phyloP scores from a whole-genome alignment of 768 basidiomycete species.

The Hygrophorus russula region DNA sequence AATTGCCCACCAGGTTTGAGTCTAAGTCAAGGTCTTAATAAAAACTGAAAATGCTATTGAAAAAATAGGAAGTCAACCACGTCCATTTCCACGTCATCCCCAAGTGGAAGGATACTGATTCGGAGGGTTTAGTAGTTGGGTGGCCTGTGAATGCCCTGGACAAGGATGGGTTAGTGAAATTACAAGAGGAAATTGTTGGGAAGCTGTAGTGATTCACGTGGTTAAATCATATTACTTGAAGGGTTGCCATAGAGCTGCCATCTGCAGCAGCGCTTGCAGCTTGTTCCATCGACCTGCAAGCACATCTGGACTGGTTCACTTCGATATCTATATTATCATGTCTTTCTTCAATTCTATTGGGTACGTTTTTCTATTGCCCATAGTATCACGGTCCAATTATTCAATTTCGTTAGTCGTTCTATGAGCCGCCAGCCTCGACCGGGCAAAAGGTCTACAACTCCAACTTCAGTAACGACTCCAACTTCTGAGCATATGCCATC shows the following conservation, averaged over 20 bases:
- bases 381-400: neutral
- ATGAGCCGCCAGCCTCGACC: slow-evolving; percentile 66
- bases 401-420: slow-evolving; percentile 41
- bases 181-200: slow-evolving; percentile 47
- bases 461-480: slow-evolving; percentile 53
- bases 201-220: slow-evolving; percentile 26
- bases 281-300: neutral
- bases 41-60: neutral
- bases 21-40: neutral
- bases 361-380: slow-evolving; percentile 26
- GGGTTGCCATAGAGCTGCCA: neutral
- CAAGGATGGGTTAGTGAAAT: slow-evolving; percentile 54
- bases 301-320: neutral
- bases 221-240: neutral
- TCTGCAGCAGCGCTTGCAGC: neutral
- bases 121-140: slow-evolving; percentile 68
- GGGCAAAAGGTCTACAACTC: slow-evolving; percentile 58
- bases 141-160: slow-evolving; percentile 59
- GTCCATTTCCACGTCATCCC: slow-evolving; percentile 95
- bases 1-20: slow-evolving; percentile 43
- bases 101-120: slow-evolving; percentile 53
- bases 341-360: slow-evolving; percentile 80
- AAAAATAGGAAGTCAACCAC: slow-evolving; percentile 57
- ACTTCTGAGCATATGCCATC: slow-evolving; percentile 32
- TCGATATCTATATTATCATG: slow-evolving; percentile 30